Conservation (phyloP, 306 rosid species). For the Biancaea sappan region DNA sequence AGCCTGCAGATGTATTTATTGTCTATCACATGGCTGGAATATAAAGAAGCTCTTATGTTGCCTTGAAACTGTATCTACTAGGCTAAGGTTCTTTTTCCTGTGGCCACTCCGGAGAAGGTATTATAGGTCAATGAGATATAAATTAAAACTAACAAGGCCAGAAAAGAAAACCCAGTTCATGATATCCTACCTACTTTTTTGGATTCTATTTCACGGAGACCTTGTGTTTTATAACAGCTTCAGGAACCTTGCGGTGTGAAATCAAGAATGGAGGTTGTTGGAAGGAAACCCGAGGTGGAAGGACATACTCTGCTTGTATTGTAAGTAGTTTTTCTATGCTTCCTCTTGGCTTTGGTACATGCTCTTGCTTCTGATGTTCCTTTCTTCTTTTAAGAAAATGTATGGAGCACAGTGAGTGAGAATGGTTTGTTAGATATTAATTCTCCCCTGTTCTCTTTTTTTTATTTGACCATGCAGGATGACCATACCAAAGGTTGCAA, state of each 20-base stretch:
- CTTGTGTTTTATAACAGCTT: constrained; percentile 50
- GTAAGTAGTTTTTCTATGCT: constrained; percentile 58
- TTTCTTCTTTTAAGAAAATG: not conserved
- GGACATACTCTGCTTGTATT: constrained; percentile 81
- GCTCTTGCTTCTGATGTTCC: constrained; percentile 7
- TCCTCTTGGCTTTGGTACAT: not conserved
- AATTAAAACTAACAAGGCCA: not conserved
- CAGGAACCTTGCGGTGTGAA: constrained; percentile 79
- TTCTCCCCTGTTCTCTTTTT: constrained; percentile 2
- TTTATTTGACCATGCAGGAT: constrained; percentile 54
- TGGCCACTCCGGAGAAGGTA: not conserved
- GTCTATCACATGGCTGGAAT: not conserved
- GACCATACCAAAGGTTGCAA: constrained; percentile 77
- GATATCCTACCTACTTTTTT: not conserved
- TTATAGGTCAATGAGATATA: not conserved
- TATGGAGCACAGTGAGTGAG: not conserved
- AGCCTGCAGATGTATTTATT: not conserved
- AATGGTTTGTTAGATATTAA: not conserved
- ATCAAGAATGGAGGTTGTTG: constrained; percentile 95
- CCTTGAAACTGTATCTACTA: not conserved
- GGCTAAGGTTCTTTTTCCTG: not conserved
- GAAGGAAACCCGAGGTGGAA: constrained; percentile 60
- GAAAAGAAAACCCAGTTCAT: not conserved
- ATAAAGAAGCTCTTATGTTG: not conserved
- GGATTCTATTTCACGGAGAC: not conserved